Conservation (phyloP, 805 yeast genomes). For the Suhomyces prunicola region DNA sequence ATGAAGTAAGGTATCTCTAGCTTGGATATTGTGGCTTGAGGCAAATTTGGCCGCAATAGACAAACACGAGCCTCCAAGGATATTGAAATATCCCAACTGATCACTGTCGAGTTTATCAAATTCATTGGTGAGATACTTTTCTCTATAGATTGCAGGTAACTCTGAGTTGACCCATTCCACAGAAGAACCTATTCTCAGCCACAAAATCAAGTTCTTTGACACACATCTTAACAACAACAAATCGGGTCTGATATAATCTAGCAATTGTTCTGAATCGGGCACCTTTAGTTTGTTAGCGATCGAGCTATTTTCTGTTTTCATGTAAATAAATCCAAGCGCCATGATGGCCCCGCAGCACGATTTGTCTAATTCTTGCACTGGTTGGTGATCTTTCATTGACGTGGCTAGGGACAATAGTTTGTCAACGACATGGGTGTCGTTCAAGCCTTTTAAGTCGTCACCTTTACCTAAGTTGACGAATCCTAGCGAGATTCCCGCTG, state of each 20-base stretch:
- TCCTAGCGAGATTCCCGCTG: slow-evolving; percentile 89
- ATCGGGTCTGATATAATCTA: slow-evolving; percentile 80
- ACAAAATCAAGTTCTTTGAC: slow-evolving; percentile 63
- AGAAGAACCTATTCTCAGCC: slow-evolving; percentile 58
- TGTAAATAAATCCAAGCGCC: slow-evolving; percentile 70
- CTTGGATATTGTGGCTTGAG: slow-evolving; percentile 56
- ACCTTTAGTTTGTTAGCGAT: slow-evolving; percentile 61
- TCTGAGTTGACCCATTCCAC: slow-evolving; percentile 55
- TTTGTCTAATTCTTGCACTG: slow-evolving; percentile 55
- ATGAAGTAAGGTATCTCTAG: slow-evolving; percentile 52
- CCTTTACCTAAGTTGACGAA: slow-evolving; percentile 79
- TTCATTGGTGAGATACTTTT: slow-evolving; percentile 25
- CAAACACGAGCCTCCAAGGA: slow-evolving; percentile 70
- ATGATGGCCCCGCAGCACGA: slow-evolving; percentile 72
- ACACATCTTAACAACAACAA: slow-evolving; percentile 62
- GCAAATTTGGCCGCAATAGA: slow-evolving; percentile 77
- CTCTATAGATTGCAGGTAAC: slow-evolving; percentile 47
- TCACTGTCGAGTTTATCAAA: slow-evolving; percentile 49
- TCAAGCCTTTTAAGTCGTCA: slow-evolving; percentile 51
- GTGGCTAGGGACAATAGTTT: slow-evolving; percentile 55
- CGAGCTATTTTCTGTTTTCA: slow-evolving; percentile 58
- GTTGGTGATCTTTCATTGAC: slow-evolving; percentile 61
- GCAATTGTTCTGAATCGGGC: slow-evolving; percentile 56
- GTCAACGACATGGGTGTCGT: slow-evolving; percentile 64
- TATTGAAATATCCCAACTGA: slow-evolving; percentile 57